Conservation (phyloP, 2,329 filamentous ascomycete species). For the Sodiomyces alkalinus region DNA sequence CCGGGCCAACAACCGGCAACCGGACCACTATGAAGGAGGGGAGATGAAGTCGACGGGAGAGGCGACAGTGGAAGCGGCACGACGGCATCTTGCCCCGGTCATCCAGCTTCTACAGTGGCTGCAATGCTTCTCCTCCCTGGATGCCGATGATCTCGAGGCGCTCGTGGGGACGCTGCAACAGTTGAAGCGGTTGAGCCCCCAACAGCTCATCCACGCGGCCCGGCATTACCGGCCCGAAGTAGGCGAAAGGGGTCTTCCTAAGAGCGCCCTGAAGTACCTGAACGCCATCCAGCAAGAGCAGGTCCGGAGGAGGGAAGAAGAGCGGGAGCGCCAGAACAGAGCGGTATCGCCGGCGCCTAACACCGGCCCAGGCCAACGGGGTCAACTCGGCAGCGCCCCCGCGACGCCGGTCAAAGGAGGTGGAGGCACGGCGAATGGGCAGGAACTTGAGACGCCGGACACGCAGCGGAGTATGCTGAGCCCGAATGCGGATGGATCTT, state of each 20-base stretch:
- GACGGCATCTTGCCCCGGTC: constrained; percentile 73
- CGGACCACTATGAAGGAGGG: constrained; percentile 89
- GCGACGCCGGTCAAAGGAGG: constrained; percentile 25
- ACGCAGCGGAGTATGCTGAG: constrained; percentile 26
- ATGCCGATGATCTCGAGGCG: constrained; percentile 70
- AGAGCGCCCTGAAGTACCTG: constrained; percentile 78
- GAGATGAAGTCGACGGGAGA: constrained; percentile 77
- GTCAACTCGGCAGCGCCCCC: constrained; percentile 24
- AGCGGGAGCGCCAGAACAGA: constrained; percentile 33
- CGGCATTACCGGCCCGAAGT: constrained; percentile 92
- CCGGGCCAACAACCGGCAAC: constrained; percentile 77
- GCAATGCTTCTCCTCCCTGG: constrained; percentile 90
- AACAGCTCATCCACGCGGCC: constrained; percentile 81
- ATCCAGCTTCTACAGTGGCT: constrained; percentile 95
- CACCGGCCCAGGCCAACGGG: constrained; percentile 4
- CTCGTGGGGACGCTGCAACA: constrained; percentile 82
- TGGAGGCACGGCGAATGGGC: constrained; percentile 25
- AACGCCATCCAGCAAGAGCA: constrained; percentile 64
- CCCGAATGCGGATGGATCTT: constrained; percentile 14
- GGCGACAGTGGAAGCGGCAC: constrained; percentile 68
- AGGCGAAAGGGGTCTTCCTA: constrained; percentile 80
- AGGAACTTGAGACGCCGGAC: constrained; percentile 18
- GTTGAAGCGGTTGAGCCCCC: constrained; percentile 66
- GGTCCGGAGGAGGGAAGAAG: constrained; percentile 38
- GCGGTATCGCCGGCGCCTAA: constrained; percentile 24